Evolutionary conservation across 352 stramenopile species (phyloP), one percentile per base, ranked within the genome.

Genomic region (Thalassiosira allenii): DNA sequence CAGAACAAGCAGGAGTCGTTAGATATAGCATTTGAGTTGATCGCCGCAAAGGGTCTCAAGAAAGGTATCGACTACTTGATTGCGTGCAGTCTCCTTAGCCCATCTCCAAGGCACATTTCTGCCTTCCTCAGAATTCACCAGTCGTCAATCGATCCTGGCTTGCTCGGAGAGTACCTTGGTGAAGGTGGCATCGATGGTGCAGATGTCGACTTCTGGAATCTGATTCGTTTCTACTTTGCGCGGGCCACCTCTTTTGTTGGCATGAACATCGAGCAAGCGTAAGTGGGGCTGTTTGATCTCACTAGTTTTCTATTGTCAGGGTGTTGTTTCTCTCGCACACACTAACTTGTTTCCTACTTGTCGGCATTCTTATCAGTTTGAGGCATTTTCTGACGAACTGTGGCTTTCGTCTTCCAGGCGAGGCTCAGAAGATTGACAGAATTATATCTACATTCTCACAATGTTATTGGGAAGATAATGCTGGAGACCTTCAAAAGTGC

Each of bases 341-440:
- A 37, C 23, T 69, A 40, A 47, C 32, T 27, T 49, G 11, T 34
- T n/a, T 67, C 17, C 22, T 32, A n/a, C 25, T 41, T 9, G 40
- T 63, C 5, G 5, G 37, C 8, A 17, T 9, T 17, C 37, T 22
- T 23, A 51, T 70, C 30, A 92, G 84, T 3, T 86, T 99, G 3
- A 91, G 97, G 0, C 96, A 99, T 80, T 98, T 99, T 41, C 87
- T 99, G 25, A 99, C 97, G 9, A 97, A 97, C 64, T 97, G 97
- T 79, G 97, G 97, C 0, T 99, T 99, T 72, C 94, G 94, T 23
- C 85, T 99, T 5, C 97, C 97, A 33, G 97, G 97, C 6, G 97
- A 99, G 81, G 96, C 96, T 1, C 97, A 99, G 84, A 98, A 98
- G 77, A 98, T 99, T 70, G 97, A 99, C 79, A 90, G 97, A 56